A percentile compares a stretch with the other conserved stretches of the same genome.
phyloP scores from a whole-genome alignment of 2,329 filamentous ascomycete genomes.

The Botrytis squamosa region DNA sequence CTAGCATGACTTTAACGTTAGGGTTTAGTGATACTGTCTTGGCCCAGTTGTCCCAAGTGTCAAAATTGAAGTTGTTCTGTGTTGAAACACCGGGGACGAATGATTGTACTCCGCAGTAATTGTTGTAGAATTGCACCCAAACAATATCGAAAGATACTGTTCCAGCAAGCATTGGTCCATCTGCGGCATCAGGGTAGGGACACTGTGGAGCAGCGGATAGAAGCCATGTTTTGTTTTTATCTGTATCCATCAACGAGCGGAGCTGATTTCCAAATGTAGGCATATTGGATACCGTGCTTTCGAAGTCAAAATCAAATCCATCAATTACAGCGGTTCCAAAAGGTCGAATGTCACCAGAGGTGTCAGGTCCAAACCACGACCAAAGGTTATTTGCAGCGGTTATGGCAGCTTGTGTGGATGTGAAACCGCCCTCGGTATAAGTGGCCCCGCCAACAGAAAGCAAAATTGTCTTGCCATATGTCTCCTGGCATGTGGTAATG shows the following conservation, averaged over 20 bases:
- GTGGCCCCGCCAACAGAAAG: conserved; percentile 71
- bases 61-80: conserved; percentile 60
- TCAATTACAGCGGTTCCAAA: conserved; percentile 66
- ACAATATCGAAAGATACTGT: conserved; percentile 47
- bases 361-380: conserved; percentile 66
- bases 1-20: conserved; percentile 60
- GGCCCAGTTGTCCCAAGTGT: conserved; percentile 66
- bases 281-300: conserved; percentile 58
- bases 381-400: conserved; percentile 62
- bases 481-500: conserved; percentile 59
- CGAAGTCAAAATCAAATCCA: conserved; percentile 77
- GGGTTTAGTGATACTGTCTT: conserved; percentile 55
- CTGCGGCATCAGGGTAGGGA: conserved; percentile 60
- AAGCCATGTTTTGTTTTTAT: conserved; percentile 53
- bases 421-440: conserved; percentile 67
- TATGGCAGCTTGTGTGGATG: conserved; percentile 50
- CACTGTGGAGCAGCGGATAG: conserved; percentile 69
- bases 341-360: conserved; percentile 54
- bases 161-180: conserved; percentile 55
- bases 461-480: conserved; percentile 66
- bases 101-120: conserved; percentile 56
- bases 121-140: conserved; percentile 48
- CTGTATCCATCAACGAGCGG: conserved; percentile 53
- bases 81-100: conserved; percentile 47
- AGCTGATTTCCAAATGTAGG: conserved; percentile 59